A percentile compares a stretch with the other conserved stretches of the same genome.
Conservation (phyloP, 2,329 filamentous ascomycete species). For the Penicillium concentricum region DNA sequence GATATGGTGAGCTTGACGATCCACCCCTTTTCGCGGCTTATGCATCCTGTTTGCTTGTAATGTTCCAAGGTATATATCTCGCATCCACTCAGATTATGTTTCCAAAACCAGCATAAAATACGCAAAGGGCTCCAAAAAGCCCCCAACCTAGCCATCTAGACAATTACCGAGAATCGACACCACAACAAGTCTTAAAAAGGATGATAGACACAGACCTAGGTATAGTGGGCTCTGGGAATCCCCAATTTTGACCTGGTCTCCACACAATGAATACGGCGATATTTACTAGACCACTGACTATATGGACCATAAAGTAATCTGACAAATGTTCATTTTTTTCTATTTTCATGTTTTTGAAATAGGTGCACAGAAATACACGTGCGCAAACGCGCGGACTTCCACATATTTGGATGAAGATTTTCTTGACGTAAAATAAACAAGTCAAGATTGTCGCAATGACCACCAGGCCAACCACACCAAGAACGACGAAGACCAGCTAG, state of each 20-base stretch:
- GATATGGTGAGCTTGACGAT: neutral
- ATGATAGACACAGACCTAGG: too few species aligned
- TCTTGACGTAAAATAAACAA: neutral
- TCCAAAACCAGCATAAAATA: neutral
- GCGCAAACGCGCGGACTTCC: neutral
- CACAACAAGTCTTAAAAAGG: too few species aligned
- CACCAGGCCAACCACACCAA: neutral
- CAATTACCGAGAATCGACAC: too few species aligned
- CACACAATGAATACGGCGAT: neutral
- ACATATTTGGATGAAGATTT: neutral
- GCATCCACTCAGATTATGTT: neutral
- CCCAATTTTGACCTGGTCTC: neutral
- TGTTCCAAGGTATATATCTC: neutral
- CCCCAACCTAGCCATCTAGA: too few species aligned
- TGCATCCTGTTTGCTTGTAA: neutral
- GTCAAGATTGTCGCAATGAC: neutral
- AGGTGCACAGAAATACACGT: neutral
- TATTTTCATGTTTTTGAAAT: neutral
- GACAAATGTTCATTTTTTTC: neutral
- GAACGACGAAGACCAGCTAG: too few species aligned
- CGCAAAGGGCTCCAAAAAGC: too few species aligned
- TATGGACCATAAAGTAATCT: neutral
- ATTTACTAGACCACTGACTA: neutral
- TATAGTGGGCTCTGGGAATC: neutral
- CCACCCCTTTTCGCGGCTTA: accelerated